Evolutionary conservation across 179 eudicot genomes (phyloP).

Genomic region (Sideroxylon spinosum): DNA sequence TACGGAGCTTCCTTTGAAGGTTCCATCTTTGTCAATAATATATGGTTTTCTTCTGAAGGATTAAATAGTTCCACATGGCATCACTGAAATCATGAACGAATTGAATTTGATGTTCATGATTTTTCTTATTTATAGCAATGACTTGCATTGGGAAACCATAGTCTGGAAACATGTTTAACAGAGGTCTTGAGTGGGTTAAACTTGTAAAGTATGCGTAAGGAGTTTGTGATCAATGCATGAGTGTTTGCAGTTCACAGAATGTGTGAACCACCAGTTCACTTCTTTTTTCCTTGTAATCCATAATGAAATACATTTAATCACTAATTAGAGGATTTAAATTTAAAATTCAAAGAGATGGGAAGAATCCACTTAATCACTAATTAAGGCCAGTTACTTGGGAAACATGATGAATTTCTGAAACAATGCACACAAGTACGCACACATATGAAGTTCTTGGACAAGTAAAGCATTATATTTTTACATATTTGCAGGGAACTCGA

Average conservation of each 20-base stretch:
- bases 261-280: not conserved
- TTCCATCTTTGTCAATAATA: not conserved
- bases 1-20: not conserved
- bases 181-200: no score
- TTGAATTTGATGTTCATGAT: no score
- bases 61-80: no score
- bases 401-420: constrained; percentile 4
- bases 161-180: no score
- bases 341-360: not conserved
- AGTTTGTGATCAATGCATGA: not conserved
- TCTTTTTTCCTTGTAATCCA: no score
- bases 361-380: not conserved
- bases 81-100: no score
- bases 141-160: no score
- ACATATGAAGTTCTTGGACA: not conserved
- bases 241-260: not conserved
- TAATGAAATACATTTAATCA: no score
- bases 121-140: no score
- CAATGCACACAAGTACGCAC: not conserved
- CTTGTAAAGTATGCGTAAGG: no score
- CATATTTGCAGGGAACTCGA: not conserved
- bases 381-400: not conserved
- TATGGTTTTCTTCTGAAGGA: not conserved
- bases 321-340: no score
- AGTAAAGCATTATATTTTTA: not conserved